Conservation (phyloP, 1,284 basidiomycete genomes). For the Albatrellus sp. region DNA sequence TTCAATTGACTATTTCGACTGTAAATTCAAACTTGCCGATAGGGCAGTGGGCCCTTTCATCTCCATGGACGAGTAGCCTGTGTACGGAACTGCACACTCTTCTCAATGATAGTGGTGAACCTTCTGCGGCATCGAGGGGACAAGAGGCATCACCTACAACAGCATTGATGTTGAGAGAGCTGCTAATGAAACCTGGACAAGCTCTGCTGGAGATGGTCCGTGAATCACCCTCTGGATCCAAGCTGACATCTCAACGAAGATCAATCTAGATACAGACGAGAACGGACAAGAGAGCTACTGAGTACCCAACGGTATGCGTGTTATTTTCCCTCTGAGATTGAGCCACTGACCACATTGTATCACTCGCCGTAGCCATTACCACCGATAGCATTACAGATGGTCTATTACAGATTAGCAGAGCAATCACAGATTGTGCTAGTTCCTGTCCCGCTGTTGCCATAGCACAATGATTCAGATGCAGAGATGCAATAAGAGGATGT, state of each 20-base stretch:
- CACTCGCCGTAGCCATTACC: too few relatives aligned
- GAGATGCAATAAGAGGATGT: too few relatives aligned
- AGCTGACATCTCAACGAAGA: too few relatives aligned
- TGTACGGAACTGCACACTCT: constrained; percentile 17
- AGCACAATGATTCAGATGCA: too few relatives aligned
- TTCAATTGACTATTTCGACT: neutral
- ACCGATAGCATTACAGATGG: too few relatives aligned
- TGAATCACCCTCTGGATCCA: neutral
- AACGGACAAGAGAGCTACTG: neutral
- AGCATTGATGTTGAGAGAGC: constrained; percentile 3
- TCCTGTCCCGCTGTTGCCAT: too few relatives aligned
- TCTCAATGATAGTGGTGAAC: neutral
- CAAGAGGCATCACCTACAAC: too few relatives aligned
- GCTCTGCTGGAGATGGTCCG: constrained; percentile 5
- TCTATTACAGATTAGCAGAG: too few relatives aligned
- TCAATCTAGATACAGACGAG: neutral
- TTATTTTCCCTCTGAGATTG: too few relatives aligned
- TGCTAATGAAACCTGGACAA: constrained; percentile 1
- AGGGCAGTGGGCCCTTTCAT: constrained; percentile 25
- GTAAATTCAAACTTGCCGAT: neutral
- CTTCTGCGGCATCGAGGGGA: neutral
- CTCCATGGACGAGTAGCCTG: constrained; percentile 38
- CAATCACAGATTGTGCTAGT: too few relatives aligned
- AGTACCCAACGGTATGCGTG: neutral
- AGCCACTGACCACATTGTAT: too few relatives aligned